Base-by-base conservation (phyloP, 208 protist genomes). In the Acanthamoeba comandoni region DNA sequence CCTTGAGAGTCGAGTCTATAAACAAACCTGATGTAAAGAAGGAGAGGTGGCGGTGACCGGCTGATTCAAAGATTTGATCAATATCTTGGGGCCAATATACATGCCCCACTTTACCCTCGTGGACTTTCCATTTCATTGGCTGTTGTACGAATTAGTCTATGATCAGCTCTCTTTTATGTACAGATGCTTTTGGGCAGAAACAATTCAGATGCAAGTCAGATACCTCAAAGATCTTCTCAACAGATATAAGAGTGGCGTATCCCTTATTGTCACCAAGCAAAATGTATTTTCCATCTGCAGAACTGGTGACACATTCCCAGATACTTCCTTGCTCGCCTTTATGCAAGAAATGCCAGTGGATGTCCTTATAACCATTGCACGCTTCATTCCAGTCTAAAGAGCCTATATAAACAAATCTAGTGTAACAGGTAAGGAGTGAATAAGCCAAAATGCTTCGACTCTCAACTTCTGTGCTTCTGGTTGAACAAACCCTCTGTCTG, bases 401-500 rank as follows among this genome's bases (percentile, higher is more conserved):
- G 2, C 49, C 52, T 31, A 8, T n/a, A 60, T 82, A 60, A 26
- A 82, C 19, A 35, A 58, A 82, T 12, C 73, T 55, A 71, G 64
- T 39, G 64, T n/a, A 39, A 11, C 35, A n/a, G 64, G n/a, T 71
- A n/a, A 71, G 64, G 35, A 71, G 62, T 12, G 62, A 69, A n/a
- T 9, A 9, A 8, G 62, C 62, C 8, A n/a, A n/a, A n/a, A n/a
- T n/a, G n/a, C n/a, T n/a, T n/a, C n/a, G n/a, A n/a, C n/a, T n/a
- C n/a, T n/a, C n/a, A n/a, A n/a, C n/a, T n/a, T n/a, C n/a, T n/a
- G n/a, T n/a, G n/a, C n/a, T n/a, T n/a, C n/a, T n/a, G n/a, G n/a
- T n/a, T n/a, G n/a, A n/a, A n/a, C n/a, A n/a, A n/a, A 80, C 70
- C 70, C 73, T 57, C 51, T 48, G n/a, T 82, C 73, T 11, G 73